These are phyloP conservation scores for Ustilago loliicola DNA, from an alignment of 1,284 basidiomycete genomes.

Conservation along the genomic window DNA sequence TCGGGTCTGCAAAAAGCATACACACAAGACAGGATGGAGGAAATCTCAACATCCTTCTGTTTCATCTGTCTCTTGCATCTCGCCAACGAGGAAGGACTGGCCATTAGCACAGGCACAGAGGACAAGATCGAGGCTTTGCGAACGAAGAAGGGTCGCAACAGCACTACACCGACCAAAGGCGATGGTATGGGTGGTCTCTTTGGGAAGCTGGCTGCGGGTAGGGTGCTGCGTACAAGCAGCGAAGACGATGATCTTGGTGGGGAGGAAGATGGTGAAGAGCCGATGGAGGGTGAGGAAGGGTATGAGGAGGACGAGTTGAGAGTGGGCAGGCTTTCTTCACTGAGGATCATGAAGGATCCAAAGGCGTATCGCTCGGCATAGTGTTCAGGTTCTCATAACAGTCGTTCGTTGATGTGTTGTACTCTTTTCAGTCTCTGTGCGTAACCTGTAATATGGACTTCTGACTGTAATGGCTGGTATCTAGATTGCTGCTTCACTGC, in stretches of 20 bases:
- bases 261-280: conserved; percentile 30
- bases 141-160: conserved; percentile 42
- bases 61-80: conserved; percentile 97
- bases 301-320: conserved; percentile 51
- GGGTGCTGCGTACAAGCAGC: conserved; percentile 65
- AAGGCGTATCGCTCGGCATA: conserved; percentile 59
- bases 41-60: conserved; percentile 99
- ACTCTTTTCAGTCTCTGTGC: background rate
- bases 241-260: conserved; percentile 71
- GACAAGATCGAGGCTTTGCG: conserved; percentile 43
- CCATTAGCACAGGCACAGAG: conserved; percentile 55
- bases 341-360: conserved; percentile 63
- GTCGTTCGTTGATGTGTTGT: conserved; percentile 12
- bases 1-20: conserved; percentile 84
- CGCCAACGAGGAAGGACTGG: conserved; percentile 91
- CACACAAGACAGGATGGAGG: conserved; percentile 92
- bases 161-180: conserved; percentile 38
- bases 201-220: conserved; percentile 30
- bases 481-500: background rate
- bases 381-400: background rate
- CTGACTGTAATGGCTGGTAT: conserved; percentile 3
- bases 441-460: conserved; percentile 12
- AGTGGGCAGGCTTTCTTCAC: conserved; percentile 52
- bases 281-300: conserved; percentile 43
- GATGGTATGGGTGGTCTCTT: conserved; percentile 21